Base-by-base conservation (phyloP, 257 asterid species). In the Capsicum pubescens region DNA sequence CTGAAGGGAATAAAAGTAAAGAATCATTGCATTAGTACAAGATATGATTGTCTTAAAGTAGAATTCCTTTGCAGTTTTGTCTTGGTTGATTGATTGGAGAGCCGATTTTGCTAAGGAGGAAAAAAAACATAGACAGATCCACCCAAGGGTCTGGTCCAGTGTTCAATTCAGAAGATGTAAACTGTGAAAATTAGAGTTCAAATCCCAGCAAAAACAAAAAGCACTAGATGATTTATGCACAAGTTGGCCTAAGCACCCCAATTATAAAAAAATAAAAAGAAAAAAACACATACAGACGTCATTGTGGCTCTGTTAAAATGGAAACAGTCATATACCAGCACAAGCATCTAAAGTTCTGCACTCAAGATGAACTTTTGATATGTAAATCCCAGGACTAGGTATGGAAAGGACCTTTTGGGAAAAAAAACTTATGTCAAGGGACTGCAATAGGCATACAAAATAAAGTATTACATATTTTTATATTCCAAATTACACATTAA, bases 1-100 rank as follows among this genome's bases (percentile, higher is more conserved):
- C 99, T 95, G 92, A 58, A 88, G 61, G 61, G 70, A 76, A 77
- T 52, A 48, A 76, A 74, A 67, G 58, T 26, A 59, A 69, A 21
- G 44, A 48, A 58, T 77, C 54, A 56, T 55, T 9, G 35, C n/a
- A 54, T 82, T 17, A 68, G 68, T 21, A 82, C 54, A 36, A 17
- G 61, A 74, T 72, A 60, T 9, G 55, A 76, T 44, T 44, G 74
- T 52, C 36, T 59, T 44, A n/a, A 26, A 59, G 64, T 13, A 77
- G 64, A 13, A 19, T 52, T 13, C 19, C 52, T 52, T 77, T 14
- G 64, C 48, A 52, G 32, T 26, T 52, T 74, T 52, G 14, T 21
- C 63, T 76, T 54, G 64, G 48, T 10, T 52, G 81, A 15, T 76
- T 26, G 46, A 52, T 76, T 36, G 54, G 26, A 76, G 42, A 50